Evolutionary conservation across 2,329 filamentous ascomycete species (phyloP).

Genomic region (Tolypocladium nubicola): DNA sequence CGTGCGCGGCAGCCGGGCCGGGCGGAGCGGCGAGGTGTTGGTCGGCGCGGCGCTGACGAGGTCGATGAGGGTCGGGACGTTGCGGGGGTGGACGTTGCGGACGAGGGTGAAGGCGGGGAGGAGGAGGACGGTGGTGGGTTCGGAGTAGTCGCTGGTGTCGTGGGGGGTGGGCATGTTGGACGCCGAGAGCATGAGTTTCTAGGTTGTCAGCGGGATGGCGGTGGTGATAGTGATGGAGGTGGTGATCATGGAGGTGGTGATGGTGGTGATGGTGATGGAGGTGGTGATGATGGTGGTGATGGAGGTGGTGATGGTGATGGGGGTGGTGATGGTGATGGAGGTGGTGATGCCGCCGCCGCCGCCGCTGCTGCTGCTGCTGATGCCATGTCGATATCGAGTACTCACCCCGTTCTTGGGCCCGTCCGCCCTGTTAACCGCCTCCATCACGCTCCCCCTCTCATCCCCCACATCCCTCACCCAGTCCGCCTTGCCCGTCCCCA

Average conservation of each 20-base stretch:
- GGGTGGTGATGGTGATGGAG: too few relatives aligned
- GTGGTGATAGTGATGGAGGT: too few relatives aligned
- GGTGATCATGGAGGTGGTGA: too few relatives aligned
- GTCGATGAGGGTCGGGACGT: constrained; percentile 61
- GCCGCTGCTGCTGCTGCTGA: too few relatives aligned
- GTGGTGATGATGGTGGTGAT: too few relatives aligned
- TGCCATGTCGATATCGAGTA: constrained; percentile 6
- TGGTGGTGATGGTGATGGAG: too few relatives aligned
- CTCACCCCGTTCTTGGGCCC: constrained; percentile 59
- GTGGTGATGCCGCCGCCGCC: too few relatives aligned
- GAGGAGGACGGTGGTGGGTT: constrained; percentile 70
- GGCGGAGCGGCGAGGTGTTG: constrained; percentile 51
- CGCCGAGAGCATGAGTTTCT: constrained; percentile 84
- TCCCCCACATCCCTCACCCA: constrained; percentile 86
- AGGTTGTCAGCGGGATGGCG: neutral
- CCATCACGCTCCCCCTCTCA: constrained; percentile 78
- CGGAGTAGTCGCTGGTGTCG: constrained; percentile 49
- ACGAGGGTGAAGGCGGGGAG: constrained; percentile 77
- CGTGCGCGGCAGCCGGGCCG: constrained; percentile 25
- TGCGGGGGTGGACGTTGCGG: constrained; percentile 70
- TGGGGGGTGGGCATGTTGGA: constrained; percentile 80
- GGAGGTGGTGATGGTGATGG: too few relatives aligned
- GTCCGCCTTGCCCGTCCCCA: constrained; percentile 92
- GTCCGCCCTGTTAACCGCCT: constrained; percentile 51
- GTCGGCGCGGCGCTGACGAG: constrained; percentile 66